Conservation (phyloP, 176 grass and related monocot species). For the Urochloa ruziziensis region DNA sequence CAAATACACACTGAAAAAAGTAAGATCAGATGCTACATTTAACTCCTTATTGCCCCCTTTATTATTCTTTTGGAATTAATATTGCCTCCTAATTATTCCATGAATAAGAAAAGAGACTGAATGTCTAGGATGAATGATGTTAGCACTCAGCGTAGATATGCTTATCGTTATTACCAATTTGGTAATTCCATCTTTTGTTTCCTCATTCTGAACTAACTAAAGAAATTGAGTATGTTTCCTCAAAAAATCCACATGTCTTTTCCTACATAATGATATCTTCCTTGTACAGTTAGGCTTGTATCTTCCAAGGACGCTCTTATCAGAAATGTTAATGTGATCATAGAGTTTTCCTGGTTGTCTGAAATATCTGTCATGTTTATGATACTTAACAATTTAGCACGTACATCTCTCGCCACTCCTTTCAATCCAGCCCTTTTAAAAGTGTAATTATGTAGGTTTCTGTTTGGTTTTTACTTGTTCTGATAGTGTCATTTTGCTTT, state of each 20-base stretch:
- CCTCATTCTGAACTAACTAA: neutral
- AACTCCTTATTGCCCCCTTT: neutral
- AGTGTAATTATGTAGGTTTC: neutral
- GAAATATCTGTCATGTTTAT: neutral
- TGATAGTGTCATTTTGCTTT: constrained; percentile 26
- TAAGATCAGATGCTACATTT: neutral
- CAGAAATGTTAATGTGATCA: neutral
- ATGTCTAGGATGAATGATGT: neutral
- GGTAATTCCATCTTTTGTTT: neutral
- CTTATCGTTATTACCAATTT: neutral
- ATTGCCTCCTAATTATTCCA: neutral
- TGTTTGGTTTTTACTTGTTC: neutral
- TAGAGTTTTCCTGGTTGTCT: neutral
- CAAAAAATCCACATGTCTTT: neutral
- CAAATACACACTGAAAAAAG: neutral
- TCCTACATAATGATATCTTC: neutral
- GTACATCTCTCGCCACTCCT: neutral
- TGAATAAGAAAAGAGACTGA: neutral
- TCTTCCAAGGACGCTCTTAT: neutral
- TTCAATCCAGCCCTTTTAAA: neutral
- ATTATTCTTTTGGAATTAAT: neutral
- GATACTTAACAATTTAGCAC: neutral
- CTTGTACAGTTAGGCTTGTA: neutral
- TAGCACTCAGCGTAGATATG: neutral
- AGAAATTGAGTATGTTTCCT: neutral